Evolutionary conservation across 148 eudicot species (phyloP).

Genomic region (Rhododendron vialii): DNA sequence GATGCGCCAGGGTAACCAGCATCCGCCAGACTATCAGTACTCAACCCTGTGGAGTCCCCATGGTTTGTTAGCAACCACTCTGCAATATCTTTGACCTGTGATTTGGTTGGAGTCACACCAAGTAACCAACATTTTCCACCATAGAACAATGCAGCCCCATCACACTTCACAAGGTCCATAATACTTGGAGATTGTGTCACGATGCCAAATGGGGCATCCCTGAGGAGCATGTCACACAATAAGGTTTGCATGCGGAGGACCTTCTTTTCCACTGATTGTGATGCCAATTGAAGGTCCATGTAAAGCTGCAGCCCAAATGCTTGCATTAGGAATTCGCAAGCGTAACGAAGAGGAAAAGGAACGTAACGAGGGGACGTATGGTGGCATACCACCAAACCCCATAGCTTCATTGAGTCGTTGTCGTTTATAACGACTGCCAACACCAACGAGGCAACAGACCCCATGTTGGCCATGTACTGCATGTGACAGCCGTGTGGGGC

Average conservation of each 20-base stretch:
- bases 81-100: constrained; percentile 31
- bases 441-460: constrained; percentile 33
- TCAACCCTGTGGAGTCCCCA: constrained; percentile 31
- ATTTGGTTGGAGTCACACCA: constrained; percentile 36
- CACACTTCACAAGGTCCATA: constrained; percentile 41
- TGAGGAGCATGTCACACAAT: constrained; percentile 43
- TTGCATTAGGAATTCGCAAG: constrained; percentile 43
- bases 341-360: constrained; percentile 32
- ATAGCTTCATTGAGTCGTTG: constrained; percentile 22
- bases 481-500: constrained; percentile 33
- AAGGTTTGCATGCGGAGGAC: constrained; percentile 30
- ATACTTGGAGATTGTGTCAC: constrained; percentile 41
- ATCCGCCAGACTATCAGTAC: constrained; percentile 33
- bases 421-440: constrained; percentile 28
- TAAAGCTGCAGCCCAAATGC: constrained; percentile 34
- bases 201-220: constrained; percentile 32
- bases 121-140: constrained; percentile 30
- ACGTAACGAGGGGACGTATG: constrained; percentile 32
- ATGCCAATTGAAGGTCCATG: constrained; percentile 41
- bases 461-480: constrained; percentile 41
- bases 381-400: constrained; percentile 46
- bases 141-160: constrained; percentile 43
- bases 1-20: constrained; percentile 34
- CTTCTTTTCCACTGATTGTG: constrained; percentile 31
- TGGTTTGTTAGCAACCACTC: constrained; percentile 27